Base-by-base conservation (phyloP, 2,329 filamentous ascomycete species). In the Berkeleyomyces rouxiae region DNA sequence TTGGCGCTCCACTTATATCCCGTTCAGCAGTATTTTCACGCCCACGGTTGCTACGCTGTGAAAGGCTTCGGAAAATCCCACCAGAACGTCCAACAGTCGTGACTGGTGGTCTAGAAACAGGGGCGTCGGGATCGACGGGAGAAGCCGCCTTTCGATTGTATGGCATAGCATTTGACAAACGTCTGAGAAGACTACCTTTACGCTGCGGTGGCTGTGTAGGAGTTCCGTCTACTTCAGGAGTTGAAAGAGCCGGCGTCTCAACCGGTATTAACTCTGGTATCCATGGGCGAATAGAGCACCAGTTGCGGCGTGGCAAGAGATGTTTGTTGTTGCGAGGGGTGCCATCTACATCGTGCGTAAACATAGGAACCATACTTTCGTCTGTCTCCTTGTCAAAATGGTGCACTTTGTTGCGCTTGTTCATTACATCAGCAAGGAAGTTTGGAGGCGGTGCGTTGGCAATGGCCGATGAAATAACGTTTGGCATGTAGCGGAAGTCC, bases 401-500 rank as follows among this genome's bases (percentile, higher is more conserved):
- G 67, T 87, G 84, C 1, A 87, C 72, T 72, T 86, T 96, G 77
- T 96, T 96, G 37, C 93, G 83, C 76, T 88, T 93, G 76, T 97
- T 96, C 65, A 99, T 80, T 60, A 95, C 82, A 72, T 99, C 92
- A 4, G 90, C 90, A 76, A 97, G 80, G 69, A 95, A 77, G 61
- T 93, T 88, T 0, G 91, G 87, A 16, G 91, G 89, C 4, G 95
- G 93, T 11, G 87, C 85, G 70, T 99, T 96, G 68, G 87, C 92
- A 70, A 99, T 97, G 10, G 91, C 90, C 0, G 91, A 96, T 0
- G 90, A 95, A 67, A 97, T 84, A 65, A 99, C 76, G 69, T 99
- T 99, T 3, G 90, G 88, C 87, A 99, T 99, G 71, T 99, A 99
- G 66, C 93, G 82, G 70, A 93, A 91, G 71, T 99, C 93, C 67